Conservation (phyloP, 1,139 yeast species). For the Scheffersomyces stambukii region DNA sequence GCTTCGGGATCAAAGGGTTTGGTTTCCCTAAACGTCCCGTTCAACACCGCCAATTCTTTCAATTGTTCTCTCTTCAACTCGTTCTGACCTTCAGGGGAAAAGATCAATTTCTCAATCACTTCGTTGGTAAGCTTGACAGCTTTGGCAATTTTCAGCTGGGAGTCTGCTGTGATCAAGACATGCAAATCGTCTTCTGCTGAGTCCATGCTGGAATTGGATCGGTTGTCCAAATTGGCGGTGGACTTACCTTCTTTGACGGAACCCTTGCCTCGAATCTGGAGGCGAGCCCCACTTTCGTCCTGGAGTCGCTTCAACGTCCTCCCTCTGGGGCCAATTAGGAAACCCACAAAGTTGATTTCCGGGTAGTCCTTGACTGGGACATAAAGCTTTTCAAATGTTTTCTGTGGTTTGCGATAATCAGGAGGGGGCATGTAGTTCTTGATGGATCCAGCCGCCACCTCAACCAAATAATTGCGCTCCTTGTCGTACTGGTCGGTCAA, state of each 20-base stretch:
- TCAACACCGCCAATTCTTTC: constrained; percentile 85
- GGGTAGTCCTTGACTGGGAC: constrained; percentile 88
- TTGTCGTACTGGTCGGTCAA: constrained; percentile 60
- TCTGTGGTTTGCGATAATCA: constrained; percentile 69
- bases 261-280: constrained; percentile 90
- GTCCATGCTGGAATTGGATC: constrained; percentile 8
- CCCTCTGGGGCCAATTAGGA: constrained; percentile 93
- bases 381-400: constrained; percentile 74
- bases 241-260: constrained; percentile 90
- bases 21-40: constrained; percentile 86
- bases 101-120: constrained; percentile 76
- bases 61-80: constrained; percentile 88
- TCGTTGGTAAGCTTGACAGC: constrained; percentile 75
- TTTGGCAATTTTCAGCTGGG: constrained; percentile 68
- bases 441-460: constrained; percentile 63
- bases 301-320: constrained; percentile 80
- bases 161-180: constrained; percentile 81
- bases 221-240: constrained; percentile 24
- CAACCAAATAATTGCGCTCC: constrained; percentile 77
- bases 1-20: constrained; percentile 68
- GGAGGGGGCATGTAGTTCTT: constrained; percentile 82
- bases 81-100: constrained; percentile 90
- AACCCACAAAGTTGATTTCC: constrained; percentile 88
- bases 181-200: constrained; percentile 68
- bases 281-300: constrained; percentile 76